phyloP scores from a whole-genome alignment of 2,329 filamentous ascomycete species.

The Fusarium circinatum region DNA sequence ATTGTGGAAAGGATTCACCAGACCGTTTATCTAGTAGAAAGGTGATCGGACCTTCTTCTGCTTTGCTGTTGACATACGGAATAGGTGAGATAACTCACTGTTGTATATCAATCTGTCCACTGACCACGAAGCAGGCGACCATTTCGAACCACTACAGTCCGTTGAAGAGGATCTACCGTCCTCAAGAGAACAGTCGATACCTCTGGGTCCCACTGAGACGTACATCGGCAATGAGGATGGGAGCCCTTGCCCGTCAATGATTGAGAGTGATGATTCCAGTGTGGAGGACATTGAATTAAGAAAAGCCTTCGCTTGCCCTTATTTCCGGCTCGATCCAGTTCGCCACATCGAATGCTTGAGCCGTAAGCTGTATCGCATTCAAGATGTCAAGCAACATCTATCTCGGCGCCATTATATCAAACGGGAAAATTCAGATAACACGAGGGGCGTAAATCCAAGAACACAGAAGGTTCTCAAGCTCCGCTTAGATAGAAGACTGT shows the following conservation, averaged over 20 bases:
- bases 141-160: fast-evolving
- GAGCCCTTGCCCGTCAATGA: not conserved
- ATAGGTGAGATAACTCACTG: fast-evolving
- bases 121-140: fast-evolving
- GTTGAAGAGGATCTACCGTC: fast-evolving
- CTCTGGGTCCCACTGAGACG: too few relatives aligned
- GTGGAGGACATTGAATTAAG: fast-evolving
- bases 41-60: fast-evolving
- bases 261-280: not conserved
- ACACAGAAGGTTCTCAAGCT: not conserved
- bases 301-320: not conserved
- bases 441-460: not conserved
- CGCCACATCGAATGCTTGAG: not conserved
- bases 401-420: not conserved
- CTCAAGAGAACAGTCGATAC: not conserved
- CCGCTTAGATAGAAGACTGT: not conserved
- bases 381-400: not conserved
- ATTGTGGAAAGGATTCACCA: fast-evolving
- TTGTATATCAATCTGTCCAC: fast-evolving
- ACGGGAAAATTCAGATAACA: not conserved
- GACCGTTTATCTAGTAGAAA: too few relatives aligned
- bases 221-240: not conserved
- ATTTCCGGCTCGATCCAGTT: not conserved
- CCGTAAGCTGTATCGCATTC: not conserved
- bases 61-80: fast-evolving